phyloP scores from a whole-genome alignment of 1,284 basidiomycete genomes.

The Vanrija humicola region DNA sequence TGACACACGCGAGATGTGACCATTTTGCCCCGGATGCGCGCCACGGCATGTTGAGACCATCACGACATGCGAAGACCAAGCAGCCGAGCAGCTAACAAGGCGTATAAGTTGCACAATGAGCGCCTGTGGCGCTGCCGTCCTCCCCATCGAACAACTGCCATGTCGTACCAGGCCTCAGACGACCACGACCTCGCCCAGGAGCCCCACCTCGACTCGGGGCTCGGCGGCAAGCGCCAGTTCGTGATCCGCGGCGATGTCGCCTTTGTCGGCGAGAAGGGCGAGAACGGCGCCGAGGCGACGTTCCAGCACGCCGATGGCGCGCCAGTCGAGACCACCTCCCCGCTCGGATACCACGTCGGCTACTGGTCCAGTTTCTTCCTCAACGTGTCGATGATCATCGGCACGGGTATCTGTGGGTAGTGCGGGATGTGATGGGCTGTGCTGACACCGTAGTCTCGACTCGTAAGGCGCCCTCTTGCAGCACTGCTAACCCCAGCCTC shows the following conservation, averaged over 20 bases:
- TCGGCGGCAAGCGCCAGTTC: too few species aligned
- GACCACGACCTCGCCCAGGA: too few species aligned
- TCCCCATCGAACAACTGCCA: too few species aligned
- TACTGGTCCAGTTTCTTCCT: constrained; percentile 17
- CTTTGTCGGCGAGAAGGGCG: constrained; percentile 10
- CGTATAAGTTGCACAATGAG: too few species aligned
- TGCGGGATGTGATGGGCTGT: background rate
- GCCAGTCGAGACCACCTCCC: constrained; percentile 14
- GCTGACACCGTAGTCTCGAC: constrained; percentile 9
- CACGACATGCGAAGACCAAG: too few species aligned
- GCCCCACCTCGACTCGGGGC: too few species aligned
- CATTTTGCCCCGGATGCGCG: too few species aligned
- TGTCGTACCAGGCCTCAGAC: too few species aligned
- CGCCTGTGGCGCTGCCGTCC: too few species aligned
- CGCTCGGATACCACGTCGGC: constrained; percentile 17
- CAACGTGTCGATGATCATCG: constrained; percentile 22
- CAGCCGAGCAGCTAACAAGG: too few species aligned
- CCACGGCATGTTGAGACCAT: too few species aligned
- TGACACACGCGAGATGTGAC: too few species aligned
- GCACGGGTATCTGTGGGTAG: constrained; percentile 22
- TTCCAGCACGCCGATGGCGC: constrained; percentile 20
- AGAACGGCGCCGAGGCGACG: constrained; percentile 13
- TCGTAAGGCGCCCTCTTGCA: constrained; percentile 8
- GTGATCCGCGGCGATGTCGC: background rate
- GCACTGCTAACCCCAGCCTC: background rate